Percentiles rank a stretch among this genome's conserved stretches.
Conservation (phyloP, 148 eudicot genomes). For the Rheum nobile region DNA sequence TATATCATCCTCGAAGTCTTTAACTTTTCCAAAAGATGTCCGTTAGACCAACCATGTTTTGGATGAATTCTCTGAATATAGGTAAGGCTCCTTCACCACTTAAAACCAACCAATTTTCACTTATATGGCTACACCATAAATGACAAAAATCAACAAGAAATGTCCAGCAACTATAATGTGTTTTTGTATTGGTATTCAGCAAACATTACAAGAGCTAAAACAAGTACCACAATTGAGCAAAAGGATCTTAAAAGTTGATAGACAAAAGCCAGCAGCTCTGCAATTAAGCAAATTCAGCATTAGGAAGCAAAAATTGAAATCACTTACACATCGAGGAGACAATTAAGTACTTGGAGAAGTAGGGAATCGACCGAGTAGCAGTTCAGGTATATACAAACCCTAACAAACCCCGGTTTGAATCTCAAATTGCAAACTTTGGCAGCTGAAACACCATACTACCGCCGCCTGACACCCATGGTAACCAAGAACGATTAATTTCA, state of each 20-base stretch:
- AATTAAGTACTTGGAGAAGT: background rate
- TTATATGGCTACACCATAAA: background rate
- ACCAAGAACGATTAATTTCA: background rate
- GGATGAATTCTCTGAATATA: background rate
- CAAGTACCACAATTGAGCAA: background rate
- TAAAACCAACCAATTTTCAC: background rate
- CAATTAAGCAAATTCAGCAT: background rate
- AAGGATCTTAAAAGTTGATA: too few relatives aligned
- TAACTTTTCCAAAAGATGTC: background rate
- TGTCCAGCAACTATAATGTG: too few relatives aligned
- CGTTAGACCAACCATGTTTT: background rate
- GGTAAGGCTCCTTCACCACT: background rate
- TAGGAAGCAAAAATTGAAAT: background rate
- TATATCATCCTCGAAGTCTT: background rate
- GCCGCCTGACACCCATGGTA: background rate
- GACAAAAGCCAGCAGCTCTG: background rate
- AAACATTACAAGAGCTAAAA: too few relatives aligned
- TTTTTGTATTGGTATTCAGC: too few relatives aligned
- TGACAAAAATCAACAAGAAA: background rate
- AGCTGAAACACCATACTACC: background rate
- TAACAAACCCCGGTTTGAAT: background rate
- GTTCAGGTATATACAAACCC: background rate
- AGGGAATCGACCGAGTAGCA: background rate
- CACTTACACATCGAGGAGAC: background rate
- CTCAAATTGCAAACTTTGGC: background rate